Base-by-base conservation (phyloP, 1,139 yeast genomes). In the Protomyces arabidopsidicola region DNA sequence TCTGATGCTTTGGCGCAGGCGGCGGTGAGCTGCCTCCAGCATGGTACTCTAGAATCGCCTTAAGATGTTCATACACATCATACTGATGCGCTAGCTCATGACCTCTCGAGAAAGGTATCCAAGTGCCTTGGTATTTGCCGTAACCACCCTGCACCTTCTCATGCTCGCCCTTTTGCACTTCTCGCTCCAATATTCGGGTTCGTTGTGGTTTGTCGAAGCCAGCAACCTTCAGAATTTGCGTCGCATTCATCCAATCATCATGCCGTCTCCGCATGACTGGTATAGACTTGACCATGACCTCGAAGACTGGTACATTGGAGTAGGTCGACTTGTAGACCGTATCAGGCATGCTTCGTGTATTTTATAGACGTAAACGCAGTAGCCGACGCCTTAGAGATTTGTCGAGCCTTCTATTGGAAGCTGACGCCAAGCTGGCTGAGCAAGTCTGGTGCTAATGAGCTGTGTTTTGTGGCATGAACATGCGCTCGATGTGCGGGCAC, bases 131-230 rank as follows among this genome's bases (percentile, higher is more conserved):
- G 74, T 89, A 90, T 72, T 90, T 87, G 16, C 97, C 97, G 72
- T 90, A 90, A 0, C 97, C 97, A 55, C 97, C 97, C 75, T 90
- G 97, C 14, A 91, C 93, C 73, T 90, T 91, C 73, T 91, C 97
- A 74, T 90, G 96, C 52, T 79, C 79, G 35, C 95, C 95, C 1
- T 85, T 83, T 68, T 84, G 91, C n/a, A 91, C 89, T 72, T 90
- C 97, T 69, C 85, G 84, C 73, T 91, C 97, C 70, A 90, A 79
- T 66, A 90, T 84, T 70, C 90, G 85, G 8, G 96, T 88, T 66
- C 97, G 78, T 70, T 86, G 86, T 1, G 96, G 87, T 74, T 91
- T 88, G 67, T 95, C 95, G 65, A 88, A 84, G 63, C 89, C 88
- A 39, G 96, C 97, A 39, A 90, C 85, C 74, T 90, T 90, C 66